Evolutionary conservation across 2,329 filamentous ascomycete species (phyloP).

Genomic region (Nemania serpens): DNA sequence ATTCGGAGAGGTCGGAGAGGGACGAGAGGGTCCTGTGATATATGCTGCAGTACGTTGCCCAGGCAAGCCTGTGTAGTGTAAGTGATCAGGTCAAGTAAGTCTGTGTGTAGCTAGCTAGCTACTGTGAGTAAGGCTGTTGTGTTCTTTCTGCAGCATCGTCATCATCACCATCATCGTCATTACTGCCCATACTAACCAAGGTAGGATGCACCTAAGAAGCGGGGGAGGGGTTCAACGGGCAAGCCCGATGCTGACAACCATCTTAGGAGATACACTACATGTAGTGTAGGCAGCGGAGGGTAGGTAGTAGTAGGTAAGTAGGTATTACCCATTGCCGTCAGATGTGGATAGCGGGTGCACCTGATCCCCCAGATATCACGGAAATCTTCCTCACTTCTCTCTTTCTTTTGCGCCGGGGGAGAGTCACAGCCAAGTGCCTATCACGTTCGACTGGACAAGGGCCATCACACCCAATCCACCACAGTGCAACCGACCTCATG

Average conservation of each 20-base stretch:
- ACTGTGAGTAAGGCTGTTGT: too few species aligned
- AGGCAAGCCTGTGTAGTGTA: not conserved
- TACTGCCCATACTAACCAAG: not conserved
- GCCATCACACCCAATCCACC: slow-evolving; percentile 12
- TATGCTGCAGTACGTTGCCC: not conserved
- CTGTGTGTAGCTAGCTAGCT: not conserved
- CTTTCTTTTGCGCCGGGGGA: slow-evolving; percentile 3
- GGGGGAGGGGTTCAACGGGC: not conserved
- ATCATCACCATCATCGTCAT: too few species aligned
- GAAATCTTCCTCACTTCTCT: not conserved
- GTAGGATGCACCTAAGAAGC: not conserved
- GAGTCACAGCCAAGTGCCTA: slow-evolving; percentile 2
- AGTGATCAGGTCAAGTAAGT: not conserved
- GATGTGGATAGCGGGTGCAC: too few species aligned
- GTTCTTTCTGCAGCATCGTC: too few species aligned
- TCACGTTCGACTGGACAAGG: slow-evolving; percentile 8
- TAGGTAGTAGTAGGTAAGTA: too few species aligned
- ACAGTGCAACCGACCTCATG: slow-evolving; percentile 16
- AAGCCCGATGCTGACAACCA: not conserved
- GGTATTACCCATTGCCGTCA: too few species aligned
- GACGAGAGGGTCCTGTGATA: not conserved
- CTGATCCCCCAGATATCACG: too few species aligned
- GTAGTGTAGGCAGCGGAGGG: too few species aligned
- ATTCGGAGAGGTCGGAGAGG: not conserved
- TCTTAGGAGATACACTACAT: not conserved